Evolutionary conservation across 2,329 filamentous ascomycete species (phyloP).

Genomic region (Sporothrix variecibatus): DNA sequence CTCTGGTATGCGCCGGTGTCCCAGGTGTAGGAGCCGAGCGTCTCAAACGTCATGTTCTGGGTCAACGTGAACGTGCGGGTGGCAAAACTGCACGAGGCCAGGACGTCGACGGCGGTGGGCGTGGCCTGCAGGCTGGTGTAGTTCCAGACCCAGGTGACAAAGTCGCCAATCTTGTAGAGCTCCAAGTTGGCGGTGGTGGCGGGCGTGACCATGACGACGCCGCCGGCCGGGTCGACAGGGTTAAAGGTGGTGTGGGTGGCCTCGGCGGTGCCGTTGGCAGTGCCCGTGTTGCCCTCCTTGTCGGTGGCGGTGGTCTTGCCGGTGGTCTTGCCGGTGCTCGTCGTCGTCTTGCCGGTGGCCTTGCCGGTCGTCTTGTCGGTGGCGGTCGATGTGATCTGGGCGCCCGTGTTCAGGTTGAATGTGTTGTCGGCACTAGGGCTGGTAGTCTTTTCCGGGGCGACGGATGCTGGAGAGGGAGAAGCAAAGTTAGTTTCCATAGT

Average conservation of each 20-base stretch:
- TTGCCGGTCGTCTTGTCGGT: constrained; percentile 33
- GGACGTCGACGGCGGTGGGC: constrained; percentile 62
- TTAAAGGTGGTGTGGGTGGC: constrained; percentile 47
- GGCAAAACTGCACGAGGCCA: constrained; percentile 57
- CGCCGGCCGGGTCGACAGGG: constrained; percentile 50
- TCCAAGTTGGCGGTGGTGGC: constrained; percentile 47
- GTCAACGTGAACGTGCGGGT: constrained; percentile 62
- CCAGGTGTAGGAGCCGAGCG: constrained; percentile 57
- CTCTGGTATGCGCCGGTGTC: constrained; percentile 55
- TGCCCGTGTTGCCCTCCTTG: constrained; percentile 32
- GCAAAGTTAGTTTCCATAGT: constrained; percentile 31
- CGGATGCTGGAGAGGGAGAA: constrained; percentile 19
- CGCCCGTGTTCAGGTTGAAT: constrained; percentile 46
- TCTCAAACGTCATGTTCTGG: constrained; percentile 61
- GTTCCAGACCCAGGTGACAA: constrained; percentile 64
- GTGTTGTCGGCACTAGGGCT: constrained; percentile 35
- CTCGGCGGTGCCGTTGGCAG: constrained; percentile 30
- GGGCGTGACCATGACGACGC: constrained; percentile 57
- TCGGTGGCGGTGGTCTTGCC: constrained; percentile 26
- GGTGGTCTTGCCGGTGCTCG: constrained; percentile 22
- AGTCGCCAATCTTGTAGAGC: constrained; percentile 62
- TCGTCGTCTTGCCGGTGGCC: constrained; percentile 32
- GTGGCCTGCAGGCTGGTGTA: constrained; percentile 62
- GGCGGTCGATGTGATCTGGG: constrained; percentile 34
- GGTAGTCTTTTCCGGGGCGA: background rate